phyloP scores from a whole-genome alignment of 192 early-diverging fungal species.

The Podila epigama region DNA sequence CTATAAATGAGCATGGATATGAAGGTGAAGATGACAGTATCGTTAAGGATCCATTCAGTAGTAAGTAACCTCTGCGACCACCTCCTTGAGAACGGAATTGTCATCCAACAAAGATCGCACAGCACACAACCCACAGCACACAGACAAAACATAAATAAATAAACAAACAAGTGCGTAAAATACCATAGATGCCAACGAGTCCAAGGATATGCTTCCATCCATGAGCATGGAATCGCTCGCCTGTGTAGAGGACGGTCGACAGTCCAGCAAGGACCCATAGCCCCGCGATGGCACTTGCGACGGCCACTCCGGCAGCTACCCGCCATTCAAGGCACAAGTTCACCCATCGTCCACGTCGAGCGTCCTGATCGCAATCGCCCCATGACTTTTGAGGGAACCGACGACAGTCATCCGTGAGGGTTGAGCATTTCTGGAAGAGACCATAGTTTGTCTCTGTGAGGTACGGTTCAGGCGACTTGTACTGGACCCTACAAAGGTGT shows the following conservation, averaged over 20 bases:
- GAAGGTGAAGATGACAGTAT: not conserved
- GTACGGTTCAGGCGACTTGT: constrained; percentile 32
- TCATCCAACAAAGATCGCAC: no score
- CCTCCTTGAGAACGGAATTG: not conserved
- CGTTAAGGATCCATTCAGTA: no score
- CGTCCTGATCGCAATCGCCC: constrained; percentile 48
- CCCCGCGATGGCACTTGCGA: constrained; percentile 17
- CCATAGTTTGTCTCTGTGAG: constrained; percentile 38
- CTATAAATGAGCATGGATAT: not conserved
- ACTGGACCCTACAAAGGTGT: constrained; percentile 27
- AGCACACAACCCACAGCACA: not conserved
- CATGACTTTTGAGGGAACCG: constrained; percentile 42
- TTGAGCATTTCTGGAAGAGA: constrained; percentile 44
- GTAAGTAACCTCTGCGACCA: no score
- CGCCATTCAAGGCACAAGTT: constrained; percentile 43
- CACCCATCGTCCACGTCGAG: constrained; percentile 16
- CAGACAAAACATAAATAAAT: not conserved
- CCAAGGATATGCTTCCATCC: constrained; percentile 46
- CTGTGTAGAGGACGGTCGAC: constrained; percentile 31
- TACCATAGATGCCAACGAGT: constrained; percentile 43
- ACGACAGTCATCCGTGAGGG: constrained; percentile 40
- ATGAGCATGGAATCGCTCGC: constrained; percentile 27
- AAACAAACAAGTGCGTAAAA: not conserved
- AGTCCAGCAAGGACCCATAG: constrained; percentile 28
- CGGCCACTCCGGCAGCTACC: constrained; percentile 14